Base-by-base conservation (phyloP, 345 rosid genomes). In the Zanthoxylum bungeanum region DNA sequence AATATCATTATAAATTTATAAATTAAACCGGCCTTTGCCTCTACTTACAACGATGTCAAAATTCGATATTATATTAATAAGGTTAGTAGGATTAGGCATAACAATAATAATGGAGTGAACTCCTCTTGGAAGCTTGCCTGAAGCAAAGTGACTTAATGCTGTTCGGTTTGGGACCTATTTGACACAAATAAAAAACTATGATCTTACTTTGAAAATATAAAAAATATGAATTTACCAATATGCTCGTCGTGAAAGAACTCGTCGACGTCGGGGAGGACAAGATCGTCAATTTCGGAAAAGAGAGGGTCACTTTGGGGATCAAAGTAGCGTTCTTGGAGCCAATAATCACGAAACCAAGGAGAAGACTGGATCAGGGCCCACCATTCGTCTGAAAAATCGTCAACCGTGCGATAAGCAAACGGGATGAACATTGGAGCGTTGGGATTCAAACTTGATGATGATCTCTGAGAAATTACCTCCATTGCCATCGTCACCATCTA, bases 341-440 rank as follows among this genome's bases (percentile, higher is more conserved):
- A 86, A 81, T 89, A 89, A 72, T 85, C 89, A 31, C 85, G 89
- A 77, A 89, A 89, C 81, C 84, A 83, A 9, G 93, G 84, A 12
- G 89, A 83, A 5, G 88, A 79, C 5, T 85, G 89, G 63, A 89
- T 77, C 11, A 89, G 85, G 51, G 77, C 73, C 93, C 91, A 89
- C 93, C 93, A 89, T 73, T 89, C 81, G 7, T 89, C 91, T 57
- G 93, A 89, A 80, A 85, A 89, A 55, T 89, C 91, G 81, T 86
- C 91, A 71, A 89, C 91, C 73, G 81, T 65, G 39, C 84, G 87
- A 71, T 84, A 88, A 22, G 86, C 85, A 39, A 71, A 25, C 6
- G 93, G 93, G 2, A 89, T 81, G 77, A 89, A 89, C 73, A 78
- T 49, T 14, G 91, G 87, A 47, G 93, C 93, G 70, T 85, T 58